These are phyloP conservation scores for Pinus tabuliformis DNA, from an alignment of 75 land plant genomes.

Conservation along the genomic window DNA sequence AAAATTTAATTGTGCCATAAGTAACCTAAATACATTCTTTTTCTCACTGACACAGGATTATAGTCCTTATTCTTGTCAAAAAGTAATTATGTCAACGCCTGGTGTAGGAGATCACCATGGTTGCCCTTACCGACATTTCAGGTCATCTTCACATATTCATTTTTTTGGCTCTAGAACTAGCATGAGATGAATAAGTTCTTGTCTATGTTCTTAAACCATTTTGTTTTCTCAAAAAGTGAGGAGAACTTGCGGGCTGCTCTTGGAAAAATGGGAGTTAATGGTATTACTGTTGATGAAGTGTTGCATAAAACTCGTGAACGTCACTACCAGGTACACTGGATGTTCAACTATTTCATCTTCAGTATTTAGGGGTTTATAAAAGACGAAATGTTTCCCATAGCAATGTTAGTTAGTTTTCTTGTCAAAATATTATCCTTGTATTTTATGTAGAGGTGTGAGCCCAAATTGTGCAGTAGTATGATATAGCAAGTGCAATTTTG, in stretches of 20 bases:
- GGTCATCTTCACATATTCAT: slow-evolving; percentile 27
- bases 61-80: slow-evolving; percentile 94
- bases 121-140: slow-evolving; percentile 97
- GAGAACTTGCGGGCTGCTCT: slow-evolving; percentile 86
- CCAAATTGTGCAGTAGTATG: neutral
- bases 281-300: slow-evolving; percentile 56
- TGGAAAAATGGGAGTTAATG: slow-evolving; percentile 55
- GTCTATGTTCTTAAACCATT: neutral
- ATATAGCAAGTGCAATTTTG: neutral
- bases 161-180: neutral
- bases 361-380: neutral
- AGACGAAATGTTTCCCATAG: neutral
- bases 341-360: neutral
- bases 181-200: neutral
- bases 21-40: slow-evolving; percentile 3
- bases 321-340: slow-evolving; percentile 75
- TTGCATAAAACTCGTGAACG: slow-evolving; percentile 74
- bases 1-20: neutral
- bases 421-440: neutral
- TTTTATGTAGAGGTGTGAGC: neutral
- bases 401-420: neutral
- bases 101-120: slow-evolving; percentile 99
- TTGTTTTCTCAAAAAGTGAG: slow-evolving; percentile 36
- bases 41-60: slow-evolving; percentile 65
- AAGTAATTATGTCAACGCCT: slow-evolving; percentile 85